Evolutionary conservation across 345 rosid species (phyloP), one percentile per base, ranked within the genome.

Genomic region (Hibiscus mutabilis): DNA sequence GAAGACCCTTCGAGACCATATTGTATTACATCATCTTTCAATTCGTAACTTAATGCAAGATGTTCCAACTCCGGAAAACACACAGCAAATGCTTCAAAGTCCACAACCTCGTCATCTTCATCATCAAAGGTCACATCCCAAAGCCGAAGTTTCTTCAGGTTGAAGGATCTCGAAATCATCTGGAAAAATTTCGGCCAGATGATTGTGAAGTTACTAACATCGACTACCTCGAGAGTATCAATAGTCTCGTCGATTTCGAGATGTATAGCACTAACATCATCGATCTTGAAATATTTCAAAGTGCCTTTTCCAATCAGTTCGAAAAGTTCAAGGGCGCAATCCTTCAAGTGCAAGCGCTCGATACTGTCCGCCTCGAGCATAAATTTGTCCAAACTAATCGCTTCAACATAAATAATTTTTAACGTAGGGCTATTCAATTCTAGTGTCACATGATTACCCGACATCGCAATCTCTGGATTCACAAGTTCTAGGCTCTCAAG

Each of bases 301-400:
- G 92, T 83, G 44, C 93, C 91, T 75, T 85, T 90, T 58, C 96
- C 97, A 57, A 86, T 73, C 47, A 93, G 90, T 78, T 93, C 94
- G 73, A 89, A 91, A 40, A 83, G 70, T 75, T 88, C 94, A 24
- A 91, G 86, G 37, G 83, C 85, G 53, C 91, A 88, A 77, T 87
- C 92, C 80, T 86, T 90, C 77, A 92, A 82, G 60, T 91, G 90
- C 83, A 95, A 83, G 49, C 60, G 79, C 86, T 95, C 91, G 0
- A 95, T 86, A 75, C 75, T 76, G 72, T 95, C 96, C n/a, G 99
- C 97, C 74, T 94, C 95, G 80, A 94, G 40, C 53, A 91, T 82
- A 69, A 94, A 87, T 75, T 89, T 91, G 78, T 89, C 91, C 86
- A 88, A 78, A 68, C 85, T 89, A 58, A 86, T 84, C 29, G 87